Conservation (phyloP, 2,329 filamentous ascomycete genomes). For the Colletotrichum camelliae region DNA sequence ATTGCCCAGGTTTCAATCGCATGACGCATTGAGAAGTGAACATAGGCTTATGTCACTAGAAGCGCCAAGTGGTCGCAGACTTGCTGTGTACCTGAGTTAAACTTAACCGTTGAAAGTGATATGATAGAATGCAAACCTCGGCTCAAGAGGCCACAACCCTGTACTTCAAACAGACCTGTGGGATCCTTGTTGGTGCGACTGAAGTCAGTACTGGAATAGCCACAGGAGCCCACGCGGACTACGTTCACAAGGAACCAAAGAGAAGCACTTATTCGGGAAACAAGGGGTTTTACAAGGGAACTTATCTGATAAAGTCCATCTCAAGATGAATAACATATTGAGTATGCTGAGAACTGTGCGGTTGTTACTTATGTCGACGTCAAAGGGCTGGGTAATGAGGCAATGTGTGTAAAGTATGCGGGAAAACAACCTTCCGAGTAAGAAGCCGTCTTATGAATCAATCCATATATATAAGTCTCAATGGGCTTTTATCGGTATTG, state of each 20-base stretch:
- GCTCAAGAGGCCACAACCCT: too few species aligned
- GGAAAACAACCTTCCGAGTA: not conserved
- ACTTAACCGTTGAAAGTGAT: too few species aligned
- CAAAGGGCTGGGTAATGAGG: not conserved
- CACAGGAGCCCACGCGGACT: not conserved
- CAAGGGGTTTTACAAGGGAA: not conserved
- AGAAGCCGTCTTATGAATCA: not conserved
- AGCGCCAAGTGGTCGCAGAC: too few species aligned
- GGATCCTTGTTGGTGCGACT: too few species aligned
- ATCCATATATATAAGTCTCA: not conserved
- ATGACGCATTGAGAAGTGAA: too few species aligned
- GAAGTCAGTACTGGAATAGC: too few species aligned
- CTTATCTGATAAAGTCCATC: not conserved
- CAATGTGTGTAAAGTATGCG: not conserved
- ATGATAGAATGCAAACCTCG: too few species aligned
- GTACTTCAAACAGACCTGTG: too few species aligned
- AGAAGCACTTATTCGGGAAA: not conserved
- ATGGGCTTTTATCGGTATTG: not conserved
- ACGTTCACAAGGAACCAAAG: not conserved
- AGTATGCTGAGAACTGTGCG: not conserved
- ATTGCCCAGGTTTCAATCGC: too few species aligned
- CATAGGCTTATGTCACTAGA: too few species aligned
- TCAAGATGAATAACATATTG: not conserved
- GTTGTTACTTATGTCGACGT: not conserved
- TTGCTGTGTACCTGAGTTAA: too few species aligned